Conservation (phyloP, 2,329 filamentous ascomycete genomes). For the Penicillium sp. region DNA sequence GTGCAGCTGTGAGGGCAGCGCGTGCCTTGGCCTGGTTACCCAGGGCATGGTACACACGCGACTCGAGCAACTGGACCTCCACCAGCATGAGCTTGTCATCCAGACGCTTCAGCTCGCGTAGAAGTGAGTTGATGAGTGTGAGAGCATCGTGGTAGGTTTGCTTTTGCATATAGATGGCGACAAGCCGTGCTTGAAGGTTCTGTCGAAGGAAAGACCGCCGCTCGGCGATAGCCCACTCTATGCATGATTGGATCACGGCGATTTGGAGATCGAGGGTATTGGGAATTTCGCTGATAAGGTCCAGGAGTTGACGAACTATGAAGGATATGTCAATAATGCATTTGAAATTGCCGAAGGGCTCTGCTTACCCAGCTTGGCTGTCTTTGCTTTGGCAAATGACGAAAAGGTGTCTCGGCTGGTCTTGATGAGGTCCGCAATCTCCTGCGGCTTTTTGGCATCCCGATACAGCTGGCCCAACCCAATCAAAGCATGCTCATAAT, state of each 20-base stretch:
- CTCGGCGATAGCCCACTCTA: slow-evolving; percentile 97
- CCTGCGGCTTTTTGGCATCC: slow-evolving; percentile 73
- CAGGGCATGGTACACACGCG: slow-evolving; percentile 92
- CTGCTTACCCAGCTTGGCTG: slow-evolving; percentile 83
- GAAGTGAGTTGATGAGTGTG: slow-evolving; percentile 90
- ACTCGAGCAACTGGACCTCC: slow-evolving; percentile 96
- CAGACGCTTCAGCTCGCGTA: slow-evolving; percentile 94
- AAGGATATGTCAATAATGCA: slow-evolving; percentile 4
- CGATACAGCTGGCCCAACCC: slow-evolving; percentile 89
- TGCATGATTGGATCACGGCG: slow-evolving; percentile 94
- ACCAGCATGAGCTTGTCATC: slow-evolving; percentile 98
- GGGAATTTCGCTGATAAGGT: slow-evolving; percentile 90
- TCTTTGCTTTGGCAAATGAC: slow-evolving; percentile 98
- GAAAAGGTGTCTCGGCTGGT: slow-evolving; percentile 88
- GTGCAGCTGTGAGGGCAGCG: slow-evolving; percentile 87
- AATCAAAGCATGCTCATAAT: slow-evolving; percentile 87
- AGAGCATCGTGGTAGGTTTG: slow-evolving; percentile 96
- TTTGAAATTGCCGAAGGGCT: not conserved
- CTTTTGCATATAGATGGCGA: slow-evolving; percentile 93
- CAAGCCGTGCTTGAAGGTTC: slow-evolving; percentile 94
- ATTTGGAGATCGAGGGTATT: slow-evolving; percentile 94
- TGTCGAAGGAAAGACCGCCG: slow-evolving; percentile 94
- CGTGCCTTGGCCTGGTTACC: slow-evolving; percentile 96
- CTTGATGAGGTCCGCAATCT: slow-evolving; percentile 84
- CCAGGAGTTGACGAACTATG: slow-evolving; percentile 89